phyloP scores from a whole-genome alignment of 2,329 filamentous ascomycete genomes.

The Didymella keratinophila region DNA sequence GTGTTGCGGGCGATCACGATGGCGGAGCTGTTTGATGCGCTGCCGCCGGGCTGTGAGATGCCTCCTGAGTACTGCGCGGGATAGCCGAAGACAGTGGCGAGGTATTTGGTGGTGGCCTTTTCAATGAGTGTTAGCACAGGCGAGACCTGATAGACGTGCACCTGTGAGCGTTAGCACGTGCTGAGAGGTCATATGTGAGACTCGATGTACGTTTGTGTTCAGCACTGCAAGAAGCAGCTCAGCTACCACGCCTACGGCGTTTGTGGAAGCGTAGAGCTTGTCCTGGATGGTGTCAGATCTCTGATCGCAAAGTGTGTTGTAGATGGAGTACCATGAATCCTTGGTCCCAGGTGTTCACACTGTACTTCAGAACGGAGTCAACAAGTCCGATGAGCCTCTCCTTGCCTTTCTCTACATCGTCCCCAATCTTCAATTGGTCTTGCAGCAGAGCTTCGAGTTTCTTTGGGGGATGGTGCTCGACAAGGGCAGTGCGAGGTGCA shows the following conservation, averaged over 20 bases:
- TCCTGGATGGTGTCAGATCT: conserved; percentile 57
- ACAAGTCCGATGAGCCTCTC: conserved; percentile 60
- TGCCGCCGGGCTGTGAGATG: conserved; percentile 80
- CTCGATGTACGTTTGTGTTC: conserved; percentile 79
- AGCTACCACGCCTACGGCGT: conserved; percentile 82
- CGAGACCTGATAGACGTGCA: conserved; percentile 93
- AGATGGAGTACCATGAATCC: conserved; percentile 71
- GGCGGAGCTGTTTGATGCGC: conserved; percentile 82
- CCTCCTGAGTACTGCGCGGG: conserved; percentile 68
- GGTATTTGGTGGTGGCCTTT: conserved; percentile 75
- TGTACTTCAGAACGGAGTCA: conserved; percentile 77
- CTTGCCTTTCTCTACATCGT: conserved; percentile 51
- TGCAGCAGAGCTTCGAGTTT: conserved; percentile 52
- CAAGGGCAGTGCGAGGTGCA: conserved; percentile 53
- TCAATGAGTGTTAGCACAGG: conserved; percentile 88
- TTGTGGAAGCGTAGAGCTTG: conserved; percentile 91
- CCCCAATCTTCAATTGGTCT: conserved; percentile 46
- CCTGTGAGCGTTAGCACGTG: conserved; percentile 50
- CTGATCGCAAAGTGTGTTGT: neutral
- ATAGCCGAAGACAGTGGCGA: conserved; percentile 73
- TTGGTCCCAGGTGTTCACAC: conserved; percentile 98
- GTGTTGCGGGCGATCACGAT: conserved; percentile 88
- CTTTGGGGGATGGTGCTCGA: conserved; percentile 56
- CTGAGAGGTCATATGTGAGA: neutral
- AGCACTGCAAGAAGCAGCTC: conserved; percentile 85